Conservation (phyloP, 78 protist genomes). For the Carpediemonas membranifera region DNA sequence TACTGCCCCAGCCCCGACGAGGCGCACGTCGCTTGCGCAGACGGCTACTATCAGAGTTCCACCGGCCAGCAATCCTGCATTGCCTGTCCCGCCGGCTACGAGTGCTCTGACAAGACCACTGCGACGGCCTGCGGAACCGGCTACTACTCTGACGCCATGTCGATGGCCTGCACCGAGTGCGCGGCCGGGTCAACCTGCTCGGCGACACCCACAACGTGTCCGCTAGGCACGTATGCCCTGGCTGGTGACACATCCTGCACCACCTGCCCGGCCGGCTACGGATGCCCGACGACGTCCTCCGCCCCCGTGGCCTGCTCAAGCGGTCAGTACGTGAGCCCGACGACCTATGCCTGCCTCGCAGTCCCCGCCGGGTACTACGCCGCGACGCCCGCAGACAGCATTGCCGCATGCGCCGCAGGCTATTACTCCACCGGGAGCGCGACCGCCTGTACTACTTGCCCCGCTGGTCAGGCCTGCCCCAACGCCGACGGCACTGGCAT, state of each 20-base stretch:
- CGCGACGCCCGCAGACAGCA: not conserved
- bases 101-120: not conserved
- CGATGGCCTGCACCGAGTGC: not conserved
- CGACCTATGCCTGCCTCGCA: not conserved
- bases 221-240: conserved; percentile 22
- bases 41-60: not conserved
- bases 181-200: not conserved
- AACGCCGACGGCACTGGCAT: not conserved
- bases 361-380: not conserved
- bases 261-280: not conserved
- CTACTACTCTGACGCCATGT: not conserved
- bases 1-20: not conserved
- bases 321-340: not conserved
- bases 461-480: not conserved
- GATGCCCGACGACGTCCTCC: not conserved
- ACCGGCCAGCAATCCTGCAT: not conserved
- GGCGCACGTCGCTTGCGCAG: not conserved
- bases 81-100: conserved; percentile 3
- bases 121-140: not conserved
- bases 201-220: not conserved
- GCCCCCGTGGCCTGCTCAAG: not conserved
- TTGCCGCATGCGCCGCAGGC: not conserved
- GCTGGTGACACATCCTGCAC: too few relatives aligned
- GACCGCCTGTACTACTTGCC: not conserved
- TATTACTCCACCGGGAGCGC: not conserved